Evolutionary conservation across 768 basidiomycete genomes (phyloP).

Genomic region (Hericium rajendrae): DNA sequence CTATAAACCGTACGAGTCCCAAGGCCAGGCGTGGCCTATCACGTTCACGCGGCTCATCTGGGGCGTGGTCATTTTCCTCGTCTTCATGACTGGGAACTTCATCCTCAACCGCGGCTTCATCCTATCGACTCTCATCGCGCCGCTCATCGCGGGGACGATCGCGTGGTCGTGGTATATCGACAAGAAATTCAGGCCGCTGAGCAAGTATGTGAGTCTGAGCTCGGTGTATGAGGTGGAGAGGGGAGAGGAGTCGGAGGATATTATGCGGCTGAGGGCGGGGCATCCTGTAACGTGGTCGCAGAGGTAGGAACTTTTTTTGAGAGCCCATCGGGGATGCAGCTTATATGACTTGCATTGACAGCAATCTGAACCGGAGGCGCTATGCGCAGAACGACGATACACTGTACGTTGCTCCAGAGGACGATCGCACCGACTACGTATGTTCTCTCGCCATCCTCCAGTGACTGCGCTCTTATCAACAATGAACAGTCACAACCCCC

Average conservation of each 20-base stretch:
- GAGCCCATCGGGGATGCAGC: no score
- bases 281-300: constrained; percentile 87
- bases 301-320: constrained; percentile 39
- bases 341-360: constrained; percentile 16
- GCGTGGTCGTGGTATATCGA: constrained; percentile 78
- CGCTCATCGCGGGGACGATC: constrained; percentile 66
- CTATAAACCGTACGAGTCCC: constrained; percentile 97
- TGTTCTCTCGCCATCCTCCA: constrained; percentile 13
- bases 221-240: constrained; percentile 84
- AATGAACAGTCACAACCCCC: constrained; percentile 79
- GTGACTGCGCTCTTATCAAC: neutral
- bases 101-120: constrained; percentile 52
- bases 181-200: constrained; percentile 58
- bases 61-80: constrained; percentile 86
- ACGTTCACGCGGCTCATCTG: constrained; percentile 88
- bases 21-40: constrained; percentile 96
- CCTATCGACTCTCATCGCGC: constrained; percentile 55
- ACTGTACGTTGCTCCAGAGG: constrained; percentile 90
- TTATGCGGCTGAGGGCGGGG: constrained; percentile 62
- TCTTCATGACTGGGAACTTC: constrained; percentile 98
- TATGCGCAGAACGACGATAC: constrained; percentile 94
- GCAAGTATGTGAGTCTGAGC: constrained; percentile 76
- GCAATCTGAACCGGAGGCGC: constrained; percentile 75
- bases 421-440: constrained; percentile 85
- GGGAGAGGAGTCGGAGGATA: constrained; percentile 78